Evolutionary conservation across 345 rosid species (phyloP).

Genomic region (Gossypium stocksii): DNA sequence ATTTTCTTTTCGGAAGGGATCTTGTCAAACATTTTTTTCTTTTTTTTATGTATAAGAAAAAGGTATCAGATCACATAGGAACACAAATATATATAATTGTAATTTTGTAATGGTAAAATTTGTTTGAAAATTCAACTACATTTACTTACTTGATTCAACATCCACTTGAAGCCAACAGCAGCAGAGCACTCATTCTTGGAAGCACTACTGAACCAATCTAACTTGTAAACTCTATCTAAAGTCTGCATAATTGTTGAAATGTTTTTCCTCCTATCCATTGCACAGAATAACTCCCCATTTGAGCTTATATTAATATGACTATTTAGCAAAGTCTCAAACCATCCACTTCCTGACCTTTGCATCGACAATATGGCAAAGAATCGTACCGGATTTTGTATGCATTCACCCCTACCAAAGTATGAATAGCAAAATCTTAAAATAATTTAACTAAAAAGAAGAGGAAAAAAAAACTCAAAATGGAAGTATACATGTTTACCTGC

Average conservation of each 20-base stretch:
- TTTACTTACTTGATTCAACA: conserved; percentile 82
- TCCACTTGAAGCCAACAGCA: conserved; percentile 98
- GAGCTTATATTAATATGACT: conserved; percentile 90
- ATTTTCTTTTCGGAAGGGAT: background rate
- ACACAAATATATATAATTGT: background rate
- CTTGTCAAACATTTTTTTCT: background rate
- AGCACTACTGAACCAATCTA: conserved; percentile 86
- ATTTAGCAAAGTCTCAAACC: conserved; percentile 95
- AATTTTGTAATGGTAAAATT: background rate
- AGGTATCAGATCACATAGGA: background rate
- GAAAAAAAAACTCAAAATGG: background rate
- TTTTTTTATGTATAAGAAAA: background rate
- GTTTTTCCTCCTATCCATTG: conserved; percentile 58
- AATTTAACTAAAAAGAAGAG: background rate
- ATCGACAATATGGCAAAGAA: conserved; percentile 83
- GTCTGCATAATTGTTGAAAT: conserved; percentile 53
- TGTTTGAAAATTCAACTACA: conserved; percentile 1
- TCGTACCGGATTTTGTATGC: conserved; percentile 67
- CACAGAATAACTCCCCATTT: conserved; percentile 87
- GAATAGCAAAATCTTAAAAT: background rate
- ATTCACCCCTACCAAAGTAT: conserved; percentile 55
- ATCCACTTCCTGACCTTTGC: conserved; percentile 99
- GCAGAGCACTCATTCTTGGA: conserved; percentile 96
- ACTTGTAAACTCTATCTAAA: conserved; percentile 79
- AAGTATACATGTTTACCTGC: conserved; percentile 42